phyloP scores from a whole-genome alignment of 257 asterid genomes.

The Nemophila menziesii region DNA sequence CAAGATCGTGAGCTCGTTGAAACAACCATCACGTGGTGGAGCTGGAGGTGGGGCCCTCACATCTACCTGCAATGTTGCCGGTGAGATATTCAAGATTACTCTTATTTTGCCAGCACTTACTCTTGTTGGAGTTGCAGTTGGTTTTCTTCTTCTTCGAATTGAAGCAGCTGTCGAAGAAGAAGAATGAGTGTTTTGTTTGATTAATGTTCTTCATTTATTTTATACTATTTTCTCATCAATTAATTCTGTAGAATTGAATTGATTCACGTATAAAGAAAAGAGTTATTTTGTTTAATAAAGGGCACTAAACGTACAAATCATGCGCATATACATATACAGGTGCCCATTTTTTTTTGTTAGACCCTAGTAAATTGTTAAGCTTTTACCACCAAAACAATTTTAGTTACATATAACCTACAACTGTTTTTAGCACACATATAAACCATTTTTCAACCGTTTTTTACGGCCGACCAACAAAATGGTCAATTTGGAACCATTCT shows the following conservation, averaged over 20 bases:
- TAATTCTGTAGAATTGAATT: conserved; percentile 3
- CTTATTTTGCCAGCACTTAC: conserved; percentile 48
- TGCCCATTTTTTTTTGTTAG: no score
- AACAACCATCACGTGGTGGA: conserved; percentile 19
- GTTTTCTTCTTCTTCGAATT: conserved; percentile 76
- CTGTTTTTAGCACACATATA: no score
- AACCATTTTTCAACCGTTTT: no score
- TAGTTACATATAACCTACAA: no score
- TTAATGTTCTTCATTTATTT: conserved; percentile 19
- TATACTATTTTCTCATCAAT: conserved; percentile 9
- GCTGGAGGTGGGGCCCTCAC: conserved; percentile 51
- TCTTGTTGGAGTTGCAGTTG: conserved; percentile 81
- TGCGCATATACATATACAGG: no score
- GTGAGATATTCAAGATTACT: conserved; percentile 72
- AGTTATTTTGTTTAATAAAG: neutral
- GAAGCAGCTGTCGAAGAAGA: conserved; percentile 63
- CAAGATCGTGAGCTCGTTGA: conserved; percentile 46
- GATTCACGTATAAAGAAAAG: neutral
- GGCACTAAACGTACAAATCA: no score
- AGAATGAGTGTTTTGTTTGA: conserved; percentile 28
- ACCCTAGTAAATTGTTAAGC: no score
- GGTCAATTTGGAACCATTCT: no score
- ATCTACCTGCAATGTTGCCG: conserved; percentile 47
- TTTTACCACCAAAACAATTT: no score
- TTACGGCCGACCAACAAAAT: no score